A percentile compares a stretch with the other conserved stretches of the same genome.
These are phyloP conservation scores for Pichia cabralensis DNA, from an alignment of 805 yeast species.

Conservation along the genomic window DNA sequence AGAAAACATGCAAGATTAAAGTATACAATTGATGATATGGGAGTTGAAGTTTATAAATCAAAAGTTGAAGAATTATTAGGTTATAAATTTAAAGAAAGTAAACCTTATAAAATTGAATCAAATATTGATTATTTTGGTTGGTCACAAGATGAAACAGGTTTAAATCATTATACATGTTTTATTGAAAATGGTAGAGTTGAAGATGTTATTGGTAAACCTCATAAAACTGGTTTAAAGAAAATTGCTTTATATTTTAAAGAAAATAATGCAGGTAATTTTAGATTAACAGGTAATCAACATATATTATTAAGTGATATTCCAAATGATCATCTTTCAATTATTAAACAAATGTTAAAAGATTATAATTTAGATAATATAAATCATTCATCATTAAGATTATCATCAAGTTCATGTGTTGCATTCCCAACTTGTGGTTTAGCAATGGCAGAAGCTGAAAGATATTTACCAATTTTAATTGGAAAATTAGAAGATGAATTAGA, in stretches of 20 bases:
- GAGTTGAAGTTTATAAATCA: slow-evolving; percentile 70
- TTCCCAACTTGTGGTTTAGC: slow-evolving; percentile 98
- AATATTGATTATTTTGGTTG: slow-evolving; percentile 92
- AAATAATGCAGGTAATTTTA: slow-evolving; percentile 67
- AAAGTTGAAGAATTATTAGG: slow-evolving; percentile 84
- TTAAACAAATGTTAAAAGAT: slow-evolving; percentile 56
- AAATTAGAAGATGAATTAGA: slow-evolving; percentile 83
- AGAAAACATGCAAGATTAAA: slow-evolving; percentile 97
- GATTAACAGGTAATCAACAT: slow-evolving; percentile 95
- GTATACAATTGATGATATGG: slow-evolving; percentile 91
- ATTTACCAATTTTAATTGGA: slow-evolving; percentile 70
- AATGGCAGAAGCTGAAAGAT: slow-evolving; percentile 96
- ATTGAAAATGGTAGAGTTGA: slow-evolving; percentile 96
- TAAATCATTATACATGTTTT: slow-evolving; percentile 86
- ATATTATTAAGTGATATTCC: slow-evolving; percentile 63
- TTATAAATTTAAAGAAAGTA: slow-evolving; percentile 57
- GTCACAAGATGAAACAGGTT: slow-evolving; percentile 76
- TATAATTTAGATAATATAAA: slow-evolving; percentile 78
- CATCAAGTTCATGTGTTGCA: slow-evolving; percentile 96
- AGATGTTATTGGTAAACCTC: slow-evolving; percentile 83
- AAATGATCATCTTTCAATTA: slow-evolving; percentile 52
- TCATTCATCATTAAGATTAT: slow-evolving; percentile 66
- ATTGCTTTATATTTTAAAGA: slow-evolving; percentile 62
- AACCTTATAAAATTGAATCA: slow-evolving; percentile 68
- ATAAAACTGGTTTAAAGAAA: slow-evolving; percentile 74